Evolutionary conservation across 306 rosid genomes (phyloP).

Genomic region (Alnus glutinosa): DNA sequence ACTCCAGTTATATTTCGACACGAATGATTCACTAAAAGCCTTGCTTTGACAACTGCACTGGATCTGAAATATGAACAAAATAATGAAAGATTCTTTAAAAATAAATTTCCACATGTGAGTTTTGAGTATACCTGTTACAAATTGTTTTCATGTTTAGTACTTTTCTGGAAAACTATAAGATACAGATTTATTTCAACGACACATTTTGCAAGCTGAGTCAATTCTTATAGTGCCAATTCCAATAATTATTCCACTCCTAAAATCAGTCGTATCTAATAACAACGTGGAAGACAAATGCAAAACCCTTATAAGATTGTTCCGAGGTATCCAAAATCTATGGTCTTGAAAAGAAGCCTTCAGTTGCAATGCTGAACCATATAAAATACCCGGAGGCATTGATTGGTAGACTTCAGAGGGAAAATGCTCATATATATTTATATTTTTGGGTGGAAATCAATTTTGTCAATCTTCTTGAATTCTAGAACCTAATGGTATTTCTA

Average conservation of each 20-base stretch:
- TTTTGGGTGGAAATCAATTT: background rate
- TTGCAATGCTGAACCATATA: background rate
- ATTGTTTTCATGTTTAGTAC: background rate
- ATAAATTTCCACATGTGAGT: background rate
- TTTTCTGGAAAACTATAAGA: background rate
- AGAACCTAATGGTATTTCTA: conserved; percentile 13
- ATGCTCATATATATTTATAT: background rate
- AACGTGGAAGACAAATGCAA: background rate
- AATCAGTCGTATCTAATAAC: background rate
- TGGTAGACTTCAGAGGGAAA: background rate
- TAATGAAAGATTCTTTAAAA: background rate
- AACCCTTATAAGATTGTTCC: background rate
- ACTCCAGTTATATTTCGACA: background rate
- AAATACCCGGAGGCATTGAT: conserved; percentile 7
- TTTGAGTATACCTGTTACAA: background rate
- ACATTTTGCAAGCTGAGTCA: background rate
- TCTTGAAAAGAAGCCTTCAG: background rate
- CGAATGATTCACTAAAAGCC: background rate
- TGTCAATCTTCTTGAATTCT: conserved; percentile 4
- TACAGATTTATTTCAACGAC: background rate
- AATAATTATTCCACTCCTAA: background rate
- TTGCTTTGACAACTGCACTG: background rate
- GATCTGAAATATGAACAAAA: background rate
- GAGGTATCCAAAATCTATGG: background rate
- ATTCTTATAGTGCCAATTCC: background rate